Conservation (phyloP, 179 eudicot genomes). For the Carnegiea gigantea region DNA sequence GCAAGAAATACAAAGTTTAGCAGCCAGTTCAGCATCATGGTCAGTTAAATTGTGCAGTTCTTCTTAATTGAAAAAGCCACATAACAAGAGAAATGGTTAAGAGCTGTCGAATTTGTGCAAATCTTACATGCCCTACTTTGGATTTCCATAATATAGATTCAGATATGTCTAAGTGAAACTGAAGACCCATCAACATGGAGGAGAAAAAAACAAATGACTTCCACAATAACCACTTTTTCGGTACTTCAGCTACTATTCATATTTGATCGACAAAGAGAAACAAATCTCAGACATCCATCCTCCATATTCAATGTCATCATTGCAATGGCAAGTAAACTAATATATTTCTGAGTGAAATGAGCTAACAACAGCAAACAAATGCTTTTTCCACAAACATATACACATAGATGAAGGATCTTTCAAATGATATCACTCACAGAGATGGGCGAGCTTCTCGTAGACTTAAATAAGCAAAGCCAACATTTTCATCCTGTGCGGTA, state of each 20-base stretch:
- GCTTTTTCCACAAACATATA: neutral
- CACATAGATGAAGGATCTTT: neutral
- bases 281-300: constrained; percentile 10
- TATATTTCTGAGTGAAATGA: neutral
- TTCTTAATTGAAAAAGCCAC: neutral
- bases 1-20: constrained; percentile 22
- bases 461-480: constrained; percentile 88
- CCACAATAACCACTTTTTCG: neutral
- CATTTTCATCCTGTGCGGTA: constrained; percentile 63
- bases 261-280: neutral
- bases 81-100: neutral
- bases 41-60: neutral
- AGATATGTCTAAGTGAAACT: no score
- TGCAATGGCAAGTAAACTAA: neutral
- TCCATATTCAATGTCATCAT: neutral
- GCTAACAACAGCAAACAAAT: neutral
- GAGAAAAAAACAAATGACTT: neutral
- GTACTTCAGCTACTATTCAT: neutral
- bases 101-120: constrained; percentile 6
- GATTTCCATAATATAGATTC: neutral
- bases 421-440: constrained; percentile 47
- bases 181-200: neutral
- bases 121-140: neutral
- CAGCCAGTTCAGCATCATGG: neutral
- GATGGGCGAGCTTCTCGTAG: constrained; percentile 91